Evolutionary conservation across 2,329 filamentous ascomycete genomes (phyloP), one percentile per base, ranked within the genome.

Genomic region (Nemania diffusa): DNA sequence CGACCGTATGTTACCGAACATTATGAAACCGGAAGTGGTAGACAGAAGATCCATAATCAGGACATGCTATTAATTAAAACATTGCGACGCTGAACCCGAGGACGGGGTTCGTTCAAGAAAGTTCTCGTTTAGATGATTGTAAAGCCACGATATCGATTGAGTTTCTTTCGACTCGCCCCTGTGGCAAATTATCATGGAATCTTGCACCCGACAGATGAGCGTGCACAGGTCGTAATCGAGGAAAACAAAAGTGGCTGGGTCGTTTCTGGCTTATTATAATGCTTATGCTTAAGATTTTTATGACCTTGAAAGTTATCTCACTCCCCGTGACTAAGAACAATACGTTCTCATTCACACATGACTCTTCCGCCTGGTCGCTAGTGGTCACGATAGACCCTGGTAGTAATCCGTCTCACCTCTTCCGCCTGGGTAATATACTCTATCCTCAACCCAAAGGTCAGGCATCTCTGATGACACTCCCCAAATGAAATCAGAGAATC

Each of bases 51-150:
- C 40, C 40, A 44, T n/a, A 5, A n/a, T 4, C 40, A 44, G 4
- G 5, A n/a, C n/a, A 44, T 75, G 40, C 13, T 3, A 13, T n/a
- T 44, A n/a, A n/a, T 44, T n/a, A 44, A n/a, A 2, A 44, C 4
- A 5, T n/a, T 44, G 11, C 13, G 15, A 40, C 8, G 6, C 37
- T 17, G 13, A 40, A 17, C 37, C 37, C 15, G 15, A 9, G 37
- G 15, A 40, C 8, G 3, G 3, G 15, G 15, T 15, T 40, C 37
- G 6, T 40, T 40, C 37, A 17, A 40, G 15, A 7, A 7, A 9
- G 6, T 3, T 40, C 6, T 9, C 15, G 3, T 15, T 15, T 40
- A 11, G 37, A 3, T 17, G 15, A 15, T 40, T 40, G 13, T 15
- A 40, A 40, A 17, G 37, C 9, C 13, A 15, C 6, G 37, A 9